Evolutionary conservation across 202 grass and related monocot genomes (phyloP).

Genomic region (Hordeum pubiflorum): DNA sequence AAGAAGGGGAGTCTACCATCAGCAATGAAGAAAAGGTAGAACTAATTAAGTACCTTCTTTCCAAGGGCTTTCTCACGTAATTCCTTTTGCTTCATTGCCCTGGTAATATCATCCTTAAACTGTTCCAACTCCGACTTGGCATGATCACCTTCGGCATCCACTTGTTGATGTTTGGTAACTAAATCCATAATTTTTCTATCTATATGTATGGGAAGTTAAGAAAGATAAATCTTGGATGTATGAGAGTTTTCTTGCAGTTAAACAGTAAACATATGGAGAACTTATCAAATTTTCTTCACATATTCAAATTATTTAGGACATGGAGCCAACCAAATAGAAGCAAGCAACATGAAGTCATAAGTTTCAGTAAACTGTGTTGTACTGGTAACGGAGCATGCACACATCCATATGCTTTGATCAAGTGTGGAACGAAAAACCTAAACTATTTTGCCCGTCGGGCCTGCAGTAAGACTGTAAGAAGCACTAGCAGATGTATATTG

Average conservation of each 20-base stretch:
- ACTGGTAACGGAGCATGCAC: background rate
- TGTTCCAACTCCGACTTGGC: constrained; percentile 72
- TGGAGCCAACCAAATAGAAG: constrained; percentile 11
- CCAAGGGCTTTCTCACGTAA: constrained; percentile 68
- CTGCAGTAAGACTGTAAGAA: background rate
- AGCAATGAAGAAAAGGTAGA: background rate
- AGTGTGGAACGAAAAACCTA: background rate
- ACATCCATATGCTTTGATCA: background rate
- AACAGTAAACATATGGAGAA: background rate
- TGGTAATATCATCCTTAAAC: constrained; percentile 63
- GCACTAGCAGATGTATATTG: background rate
- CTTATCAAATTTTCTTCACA: background rate
- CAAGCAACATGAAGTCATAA: background rate
- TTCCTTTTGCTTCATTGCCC: constrained; percentile 59
- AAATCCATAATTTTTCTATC: constrained; percentile 82
- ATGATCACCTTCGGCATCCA: constrained; percentile 83
- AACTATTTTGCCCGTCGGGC: background rate
- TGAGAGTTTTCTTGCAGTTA: background rate
- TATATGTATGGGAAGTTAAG: constrained; percentile 97
- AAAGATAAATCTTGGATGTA: background rate
- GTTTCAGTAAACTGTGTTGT: background rate
- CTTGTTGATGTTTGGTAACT: constrained; percentile 83
- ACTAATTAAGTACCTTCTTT: constrained; percentile 64
- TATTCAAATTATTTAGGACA: constrained; percentile 21
- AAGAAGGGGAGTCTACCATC: background rate